Evolutionary conservation across 257 asterid genomes (phyloP).

Genomic region (Ophiorrhiza pumila): DNA sequence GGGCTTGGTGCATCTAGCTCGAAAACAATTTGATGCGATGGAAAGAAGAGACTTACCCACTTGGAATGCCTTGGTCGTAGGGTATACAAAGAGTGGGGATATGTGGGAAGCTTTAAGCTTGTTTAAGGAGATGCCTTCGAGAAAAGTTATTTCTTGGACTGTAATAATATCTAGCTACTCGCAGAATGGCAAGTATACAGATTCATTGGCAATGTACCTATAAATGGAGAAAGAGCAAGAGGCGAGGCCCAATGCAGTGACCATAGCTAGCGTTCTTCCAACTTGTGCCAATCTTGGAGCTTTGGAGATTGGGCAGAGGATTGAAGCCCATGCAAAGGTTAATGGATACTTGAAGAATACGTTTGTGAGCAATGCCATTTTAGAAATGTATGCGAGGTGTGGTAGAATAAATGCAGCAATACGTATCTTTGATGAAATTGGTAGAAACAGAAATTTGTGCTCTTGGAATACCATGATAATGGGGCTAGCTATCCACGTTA

Average conservation of each 20-base stretch:
- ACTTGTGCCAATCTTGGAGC: constrained; percentile 88
- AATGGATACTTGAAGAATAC: constrained; percentile 50
- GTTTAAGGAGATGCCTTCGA: constrained; percentile 53
- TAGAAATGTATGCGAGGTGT: constrained; percentile 73
- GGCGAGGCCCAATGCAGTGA: constrained; percentile 68
- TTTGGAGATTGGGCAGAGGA: constrained; percentile 64
- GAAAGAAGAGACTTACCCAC: constrained; percentile 47
- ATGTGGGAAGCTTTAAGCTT: constrained; percentile 56
- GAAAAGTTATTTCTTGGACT: constrained; percentile 77
- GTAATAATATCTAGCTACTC: constrained; percentile 66
- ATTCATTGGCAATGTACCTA: constrained; percentile 57
- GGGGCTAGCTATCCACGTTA: too few relatives aligned
- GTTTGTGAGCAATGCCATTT: constrained; percentile 58
- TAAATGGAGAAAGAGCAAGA: constrained; percentile 52
- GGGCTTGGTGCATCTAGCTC: constrained; percentile 50
- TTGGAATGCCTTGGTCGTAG: constrained; percentile 77
- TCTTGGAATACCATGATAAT: too few relatives aligned
- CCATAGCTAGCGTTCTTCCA: constrained; percentile 80
- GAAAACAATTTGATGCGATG: constrained; percentile 56
- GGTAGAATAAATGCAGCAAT: constrained; percentile 64
- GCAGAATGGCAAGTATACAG: constrained; percentile 62
- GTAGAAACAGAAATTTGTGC: too few relatives aligned
- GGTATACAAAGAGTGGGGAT: constrained; percentile 53
- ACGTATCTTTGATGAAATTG: too few relatives aligned
- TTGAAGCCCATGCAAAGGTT: constrained; percentile 60